Evolutionary conservation across 257 asterid species (phyloP).

Genomic region (Jaltomata sinuosa): DNA sequence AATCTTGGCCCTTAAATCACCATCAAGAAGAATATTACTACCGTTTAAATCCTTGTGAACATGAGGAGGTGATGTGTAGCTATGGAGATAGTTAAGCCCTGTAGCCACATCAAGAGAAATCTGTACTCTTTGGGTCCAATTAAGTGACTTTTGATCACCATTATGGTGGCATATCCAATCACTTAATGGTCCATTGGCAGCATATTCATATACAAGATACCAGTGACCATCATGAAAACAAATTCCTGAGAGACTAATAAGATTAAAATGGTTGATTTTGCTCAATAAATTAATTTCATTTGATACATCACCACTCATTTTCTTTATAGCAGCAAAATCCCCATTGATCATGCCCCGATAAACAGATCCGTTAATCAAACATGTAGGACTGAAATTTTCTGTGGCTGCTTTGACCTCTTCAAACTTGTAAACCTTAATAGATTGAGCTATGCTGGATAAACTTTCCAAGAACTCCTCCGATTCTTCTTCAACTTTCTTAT

Average conservation of each 20-base stretch:
- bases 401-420: conserved; percentile 57
- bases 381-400: conserved; percentile 41
- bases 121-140: conserved; percentile 62
- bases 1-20: conserved; percentile 65
- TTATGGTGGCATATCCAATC: conserved; percentile 36
- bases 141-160: conserved; percentile 13
- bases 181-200: conserved; percentile 52
- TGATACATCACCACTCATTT: conserved; percentile 72
- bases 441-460: conserved; percentile 59
- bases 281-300: conserved; percentile 57
- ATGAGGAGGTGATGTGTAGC: conserved; percentile 66
- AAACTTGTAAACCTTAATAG: conserved; percentile 55
- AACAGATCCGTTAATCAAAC: conserved; percentile 56
- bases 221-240: conserved; percentile 64
- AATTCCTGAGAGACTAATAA: conserved; percentile 77
- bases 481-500: conserved; percentile 22
- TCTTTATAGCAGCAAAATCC: conserved; percentile 85
- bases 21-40: conserved; percentile 56
- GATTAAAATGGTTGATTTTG: conserved; percentile 88
- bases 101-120: conserved; percentile 65
- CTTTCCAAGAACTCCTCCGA: conserved; percentile 42
- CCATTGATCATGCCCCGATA: conserved; percentile 71
- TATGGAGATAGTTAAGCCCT: conserved; percentile 79
- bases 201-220: conserved; percentile 84
- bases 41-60: conserved; percentile 75